Conservation (phyloP, 2,329 filamentous ascomycete genomes). For the Westerdykella aurantiaca region DNA sequence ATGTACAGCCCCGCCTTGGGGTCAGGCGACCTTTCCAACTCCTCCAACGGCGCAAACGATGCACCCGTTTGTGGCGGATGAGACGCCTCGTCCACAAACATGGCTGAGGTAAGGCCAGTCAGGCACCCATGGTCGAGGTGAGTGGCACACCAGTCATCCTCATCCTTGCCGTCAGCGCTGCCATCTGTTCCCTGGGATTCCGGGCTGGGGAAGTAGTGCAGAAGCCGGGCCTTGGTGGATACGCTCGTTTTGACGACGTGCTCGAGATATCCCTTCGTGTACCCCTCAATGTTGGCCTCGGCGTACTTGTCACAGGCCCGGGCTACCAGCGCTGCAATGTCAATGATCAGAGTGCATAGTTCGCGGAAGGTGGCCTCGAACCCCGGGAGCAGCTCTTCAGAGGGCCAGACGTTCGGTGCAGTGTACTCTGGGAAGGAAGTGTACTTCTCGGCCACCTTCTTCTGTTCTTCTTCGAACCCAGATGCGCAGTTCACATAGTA, state of each 20-base stretch:
- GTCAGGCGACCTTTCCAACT: constrained; percentile 73
- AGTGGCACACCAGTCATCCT: constrained; percentile 92
- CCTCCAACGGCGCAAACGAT: constrained; percentile 52
- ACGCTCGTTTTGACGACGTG: constrained; percentile 77
- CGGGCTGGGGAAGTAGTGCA: constrained; percentile 79
- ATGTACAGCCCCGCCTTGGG: constrained; percentile 88
- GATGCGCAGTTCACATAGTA: constrained; percentile 75
- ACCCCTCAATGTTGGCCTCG: constrained; percentile 67
- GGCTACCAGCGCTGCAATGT: constrained; percentile 82
- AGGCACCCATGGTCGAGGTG: constrained; percentile 90
- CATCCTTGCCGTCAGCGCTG: constrained; percentile 37
- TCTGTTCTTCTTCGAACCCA: constrained; percentile 56
- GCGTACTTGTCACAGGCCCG: constrained; percentile 86
- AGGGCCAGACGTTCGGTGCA: constrained; percentile 83
- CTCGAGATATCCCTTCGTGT: constrained; percentile 74
- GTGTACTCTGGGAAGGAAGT: constrained; percentile 84
- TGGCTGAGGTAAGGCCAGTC: constrained; percentile 87
- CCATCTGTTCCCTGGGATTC: constrained; percentile 14
- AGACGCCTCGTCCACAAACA: constrained; percentile 80
- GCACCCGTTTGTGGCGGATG: constrained; percentile 30
- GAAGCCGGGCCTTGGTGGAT: constrained; percentile 81
- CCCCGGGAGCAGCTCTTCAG: constrained; percentile 60
- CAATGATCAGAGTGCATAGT: constrained; percentile 79
- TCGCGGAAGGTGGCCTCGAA: constrained; percentile 68
- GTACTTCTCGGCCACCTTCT: constrained; percentile 42